Conservation (phyloP, 1,139 yeast species). For the Lodderomyces pseudojiufengensis region DNA sequence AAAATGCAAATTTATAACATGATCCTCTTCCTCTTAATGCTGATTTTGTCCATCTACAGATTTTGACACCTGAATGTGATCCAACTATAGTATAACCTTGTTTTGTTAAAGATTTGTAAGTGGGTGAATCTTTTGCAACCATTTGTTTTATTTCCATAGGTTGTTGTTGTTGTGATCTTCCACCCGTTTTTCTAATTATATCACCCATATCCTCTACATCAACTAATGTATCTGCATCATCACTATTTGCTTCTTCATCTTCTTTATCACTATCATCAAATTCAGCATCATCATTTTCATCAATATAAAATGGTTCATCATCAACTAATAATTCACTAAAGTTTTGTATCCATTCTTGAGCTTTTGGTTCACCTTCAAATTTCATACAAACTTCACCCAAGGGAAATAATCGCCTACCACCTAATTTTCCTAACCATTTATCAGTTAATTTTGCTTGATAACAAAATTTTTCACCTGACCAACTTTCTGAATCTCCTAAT, state of each 20-base stretch:
- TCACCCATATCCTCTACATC: slow-evolving; percentile 88
- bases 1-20: slow-evolving; percentile 88
- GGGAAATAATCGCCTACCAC: slow-evolving; percentile 81
- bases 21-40: slow-evolving; percentile 93
- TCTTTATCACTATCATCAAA: slow-evolving; percentile 40
- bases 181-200: slow-evolving; percentile 40
- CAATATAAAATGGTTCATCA: slow-evolving; percentile 58
- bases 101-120: slow-evolving; percentile 80
- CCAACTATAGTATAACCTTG: slow-evolving; percentile 95
- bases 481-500: slow-evolving; percentile 81
- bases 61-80: slow-evolving; percentile 91
- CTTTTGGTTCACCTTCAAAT: slow-evolving; percentile 56
- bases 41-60: slow-evolving; percentile 94
- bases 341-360: slow-evolving; percentile 64
- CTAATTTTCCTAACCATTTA: slow-evolving; percentile 73
- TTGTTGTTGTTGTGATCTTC: slow-evolving; percentile 9
- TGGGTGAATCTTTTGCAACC: slow-evolving; percentile 90
- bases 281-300: slow-evolving; percentile 30
- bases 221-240: slow-evolving; percentile 48
- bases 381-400: slow-evolving; percentile 84
- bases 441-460: slow-evolving; percentile 81
- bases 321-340: slow-evolving; percentile 60
- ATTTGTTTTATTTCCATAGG: slow-evolving; percentile 61
- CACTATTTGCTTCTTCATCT: slow-evolving; percentile 30
- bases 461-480: slow-evolving; percentile 76